Percentiles rank a stretch among this genome's conserved stretches.
Evolutionary conservation across 257 asterid genomes (phyloP).

Genomic region (Jacaranda copaia): DNA sequence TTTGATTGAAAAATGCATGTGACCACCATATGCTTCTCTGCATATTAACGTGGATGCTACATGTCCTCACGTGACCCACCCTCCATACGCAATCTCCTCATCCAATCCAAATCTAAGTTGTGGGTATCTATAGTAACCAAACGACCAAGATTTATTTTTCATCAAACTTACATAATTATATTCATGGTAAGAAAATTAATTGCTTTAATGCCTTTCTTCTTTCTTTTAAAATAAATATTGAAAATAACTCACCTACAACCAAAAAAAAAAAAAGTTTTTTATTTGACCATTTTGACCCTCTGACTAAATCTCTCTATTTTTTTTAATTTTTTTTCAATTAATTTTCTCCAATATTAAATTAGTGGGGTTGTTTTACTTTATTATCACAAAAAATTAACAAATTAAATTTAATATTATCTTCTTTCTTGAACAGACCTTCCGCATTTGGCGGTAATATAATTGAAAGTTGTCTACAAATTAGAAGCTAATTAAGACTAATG

Average conservation of each 20-base stretch:
- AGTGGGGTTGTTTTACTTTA: neutral
- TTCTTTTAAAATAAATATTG: too few relatives aligned
- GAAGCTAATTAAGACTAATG: neutral
- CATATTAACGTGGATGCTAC: slow-evolving; percentile 35
- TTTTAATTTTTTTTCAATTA: neutral
- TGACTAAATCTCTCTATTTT: neutral
- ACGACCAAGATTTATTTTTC: neutral
- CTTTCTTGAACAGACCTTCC: neutral
- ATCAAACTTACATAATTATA: neutral
- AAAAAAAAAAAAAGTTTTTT: too few relatives aligned
- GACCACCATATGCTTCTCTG: slow-evolving; percentile 29
- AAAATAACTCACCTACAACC: too few relatives aligned
- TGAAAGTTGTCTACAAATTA: neutral
- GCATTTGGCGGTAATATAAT: neutral
- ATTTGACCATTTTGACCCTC: neutral
- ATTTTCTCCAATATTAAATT: neutral
- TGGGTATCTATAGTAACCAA: neutral
- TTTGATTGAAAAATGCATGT: slow-evolving; percentile 27
- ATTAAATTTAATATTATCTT: neutral
- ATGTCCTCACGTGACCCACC: slow-evolving; percentile 34
- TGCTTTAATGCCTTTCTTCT: too few relatives aligned
- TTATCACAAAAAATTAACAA: neutral
- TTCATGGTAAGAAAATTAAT: neutral
- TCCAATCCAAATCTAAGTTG: slow-evolving; percentile 25
- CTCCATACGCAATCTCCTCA: neutral